Evolutionary conservation across 768 basidiomycete species (phyloP).

Genomic region (Pluteus cervinus): DNA sequence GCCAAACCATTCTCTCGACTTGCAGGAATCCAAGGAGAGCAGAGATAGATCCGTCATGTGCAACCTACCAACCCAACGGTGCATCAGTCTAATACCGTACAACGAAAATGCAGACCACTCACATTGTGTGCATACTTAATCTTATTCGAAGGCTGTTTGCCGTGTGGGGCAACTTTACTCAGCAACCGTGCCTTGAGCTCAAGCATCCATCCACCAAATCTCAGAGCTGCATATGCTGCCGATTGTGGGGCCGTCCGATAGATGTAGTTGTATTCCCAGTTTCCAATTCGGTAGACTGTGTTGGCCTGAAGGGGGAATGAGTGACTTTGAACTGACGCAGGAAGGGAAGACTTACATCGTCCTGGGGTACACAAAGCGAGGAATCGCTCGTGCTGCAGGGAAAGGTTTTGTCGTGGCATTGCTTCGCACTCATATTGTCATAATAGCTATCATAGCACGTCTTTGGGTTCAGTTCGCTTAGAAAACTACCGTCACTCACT

Average conservation of each 20-base stretch:
- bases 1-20: conserved; percentile 47
- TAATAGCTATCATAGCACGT: conserved; percentile 31
- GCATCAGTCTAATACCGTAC: background rate
- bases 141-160: conserved; percentile 8
- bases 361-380: conserved; percentile 35
- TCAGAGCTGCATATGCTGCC: conserved; percentile 34
- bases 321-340: background rate
- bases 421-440: conserved; percentile 45
- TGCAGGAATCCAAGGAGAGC: conserved; percentile 44
- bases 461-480: background rate
- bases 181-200: conserved; percentile 37
- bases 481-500: conserved; percentile 23
- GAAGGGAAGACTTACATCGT: conserved; percentile 21
- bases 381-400: conserved; percentile 42
- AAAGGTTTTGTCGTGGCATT: conserved; percentile 38
- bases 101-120: conserved; percentile 5
- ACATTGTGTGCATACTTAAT: conserved; percentile 40
- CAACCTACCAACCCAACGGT: conserved; percentile 20
- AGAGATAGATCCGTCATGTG: conserved; percentile 46
- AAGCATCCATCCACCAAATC: conserved; percentile 40
- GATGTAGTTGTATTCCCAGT: conserved; percentile 56
- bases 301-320: conserved; percentile 26
- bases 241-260: conserved; percentile 41
- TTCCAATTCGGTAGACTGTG: conserved; percentile 48
- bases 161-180: conserved; percentile 17